Conservation (phyloP, 2,329 filamentous ascomycete genomes). For the Stromatinia cepivora region DNA sequence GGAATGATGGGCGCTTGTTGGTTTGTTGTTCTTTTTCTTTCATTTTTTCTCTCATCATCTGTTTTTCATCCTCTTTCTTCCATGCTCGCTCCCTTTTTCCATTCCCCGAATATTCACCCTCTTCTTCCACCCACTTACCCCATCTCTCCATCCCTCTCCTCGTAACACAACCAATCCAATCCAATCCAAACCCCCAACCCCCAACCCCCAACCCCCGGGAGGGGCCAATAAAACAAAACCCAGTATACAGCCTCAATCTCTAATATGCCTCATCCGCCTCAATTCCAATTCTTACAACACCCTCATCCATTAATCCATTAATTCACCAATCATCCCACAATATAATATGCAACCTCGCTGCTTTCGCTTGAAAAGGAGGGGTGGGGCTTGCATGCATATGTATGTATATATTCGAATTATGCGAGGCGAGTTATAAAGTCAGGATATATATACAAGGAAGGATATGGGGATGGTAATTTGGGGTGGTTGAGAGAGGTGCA, state of each 20-base stretch:
- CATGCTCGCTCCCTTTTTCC: no score
- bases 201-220: no score
- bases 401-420: not conserved
- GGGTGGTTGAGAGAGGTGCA: not conserved
- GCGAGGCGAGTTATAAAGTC: not conserved
- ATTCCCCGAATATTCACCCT: not conserved
- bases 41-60: not conserved
- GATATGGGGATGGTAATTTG: not conserved
- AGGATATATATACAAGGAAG: not conserved
- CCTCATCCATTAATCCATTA: not conserved
- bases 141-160: no score
- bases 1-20: not conserved
- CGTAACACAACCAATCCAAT: no score
- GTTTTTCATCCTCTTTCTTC: not conserved
- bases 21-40: not conserved
- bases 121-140: no score
- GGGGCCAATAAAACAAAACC: not conserved
- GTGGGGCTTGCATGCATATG: not conserved
- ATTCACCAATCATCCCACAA: not conserved
- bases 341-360: not conserved
- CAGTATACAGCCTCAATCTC: not conserved
- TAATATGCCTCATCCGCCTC: not conserved
- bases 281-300: not conserved
- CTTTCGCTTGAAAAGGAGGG: not conserved
- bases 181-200: no score